These are phyloP conservation scores for Astragalus glycyphyllos DNA, from an alignment of 306 rosid genomes.

Conservation along the genomic window DNA sequence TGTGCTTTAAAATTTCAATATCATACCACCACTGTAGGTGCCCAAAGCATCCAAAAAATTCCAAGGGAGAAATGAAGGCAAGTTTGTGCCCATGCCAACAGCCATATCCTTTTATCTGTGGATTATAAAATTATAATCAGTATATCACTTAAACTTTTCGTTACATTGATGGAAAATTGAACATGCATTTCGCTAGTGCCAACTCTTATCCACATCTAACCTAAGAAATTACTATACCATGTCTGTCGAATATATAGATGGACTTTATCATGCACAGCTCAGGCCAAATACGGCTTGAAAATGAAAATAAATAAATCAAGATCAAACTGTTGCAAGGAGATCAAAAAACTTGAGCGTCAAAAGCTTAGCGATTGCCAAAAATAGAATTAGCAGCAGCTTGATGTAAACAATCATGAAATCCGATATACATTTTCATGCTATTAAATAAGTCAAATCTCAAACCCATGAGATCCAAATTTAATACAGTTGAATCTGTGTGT, in stretches of 20 bases:
- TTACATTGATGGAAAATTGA: constrained; percentile 24
- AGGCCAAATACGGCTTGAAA: constrained; percentile 27
- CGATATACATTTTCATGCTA: constrained; percentile 5
- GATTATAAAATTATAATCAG: constrained; percentile 48
- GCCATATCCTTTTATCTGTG: constrained; percentile 96
- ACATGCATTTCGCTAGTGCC: constrained; percentile 21
- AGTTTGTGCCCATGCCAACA: constrained; percentile 91
- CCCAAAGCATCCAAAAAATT: constrained; percentile 92
- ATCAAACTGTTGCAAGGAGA: constrained; percentile 17
- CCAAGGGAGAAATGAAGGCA: constrained; percentile 85
- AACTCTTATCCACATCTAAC: constrained; percentile 30
- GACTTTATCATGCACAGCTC: constrained; percentile 34
- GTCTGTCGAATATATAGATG: constrained; percentile 25
- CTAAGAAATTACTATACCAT: constrained; percentile 9
- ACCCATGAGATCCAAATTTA: constrained; percentile 25
- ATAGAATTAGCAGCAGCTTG: constrained; percentile 11
- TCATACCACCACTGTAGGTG: constrained; percentile 97
- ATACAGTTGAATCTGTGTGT: constrained; percentile 4
- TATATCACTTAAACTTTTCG: constrained; percentile 35
- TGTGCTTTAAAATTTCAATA: constrained; percentile 18
- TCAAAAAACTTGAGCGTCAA: constrained; percentile 13
- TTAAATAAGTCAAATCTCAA: constrained; percentile 24
- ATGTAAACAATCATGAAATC: constrained; percentile 1
- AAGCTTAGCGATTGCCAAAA: not conserved
- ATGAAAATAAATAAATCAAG: constrained; percentile 34